Percentiles rank a stretch among this genome's conserved stretches.
phyloP scores from a whole-genome alignment of 306 rosid species.

The Mimosa bimucronata region DNA sequence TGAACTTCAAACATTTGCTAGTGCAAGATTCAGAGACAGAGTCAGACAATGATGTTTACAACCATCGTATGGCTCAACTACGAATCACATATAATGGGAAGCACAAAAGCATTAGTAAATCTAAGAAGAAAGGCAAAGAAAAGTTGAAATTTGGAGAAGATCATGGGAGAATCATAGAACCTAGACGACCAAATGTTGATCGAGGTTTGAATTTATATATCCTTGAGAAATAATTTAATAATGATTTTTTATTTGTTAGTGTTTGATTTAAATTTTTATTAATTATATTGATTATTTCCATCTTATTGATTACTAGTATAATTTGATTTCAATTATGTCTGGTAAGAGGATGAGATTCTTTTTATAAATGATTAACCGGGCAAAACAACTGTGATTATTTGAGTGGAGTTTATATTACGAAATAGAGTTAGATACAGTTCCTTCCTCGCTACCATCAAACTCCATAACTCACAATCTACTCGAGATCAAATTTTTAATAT shows the following conservation, averaged over 20 bases:
- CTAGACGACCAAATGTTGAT: not conserved
- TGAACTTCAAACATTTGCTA: slow-evolving; percentile 4
- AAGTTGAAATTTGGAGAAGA: not conserved
- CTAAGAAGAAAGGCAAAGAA: not conserved
- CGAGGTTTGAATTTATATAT: slow-evolving; percentile 30
- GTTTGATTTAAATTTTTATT: not conserved
- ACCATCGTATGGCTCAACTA: not conserved
- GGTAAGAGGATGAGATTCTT: not conserved
- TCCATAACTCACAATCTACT: not conserved
- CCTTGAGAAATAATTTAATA: not conserved
- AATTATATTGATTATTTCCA: not conserved
- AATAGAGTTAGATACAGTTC: not conserved
- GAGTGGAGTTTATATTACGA: not conserved
- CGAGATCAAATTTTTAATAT: too few relatives aligned
- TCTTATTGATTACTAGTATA: not conserved
- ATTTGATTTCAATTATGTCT: not conserved
- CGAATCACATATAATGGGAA: not conserved
- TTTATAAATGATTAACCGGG: not conserved
- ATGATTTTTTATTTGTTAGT: not conserved
- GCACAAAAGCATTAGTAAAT: not conserved
- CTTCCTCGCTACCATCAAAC: not conserved
- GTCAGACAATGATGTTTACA: not conserved
- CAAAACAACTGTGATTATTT: not conserved
- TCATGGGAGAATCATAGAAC: not conserved
- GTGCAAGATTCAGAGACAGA: slow-evolving; percentile 39